Conservation (phyloP, 2,329 filamentous ascomycete genomes). For the Sclerotinia glacialis region DNA sequence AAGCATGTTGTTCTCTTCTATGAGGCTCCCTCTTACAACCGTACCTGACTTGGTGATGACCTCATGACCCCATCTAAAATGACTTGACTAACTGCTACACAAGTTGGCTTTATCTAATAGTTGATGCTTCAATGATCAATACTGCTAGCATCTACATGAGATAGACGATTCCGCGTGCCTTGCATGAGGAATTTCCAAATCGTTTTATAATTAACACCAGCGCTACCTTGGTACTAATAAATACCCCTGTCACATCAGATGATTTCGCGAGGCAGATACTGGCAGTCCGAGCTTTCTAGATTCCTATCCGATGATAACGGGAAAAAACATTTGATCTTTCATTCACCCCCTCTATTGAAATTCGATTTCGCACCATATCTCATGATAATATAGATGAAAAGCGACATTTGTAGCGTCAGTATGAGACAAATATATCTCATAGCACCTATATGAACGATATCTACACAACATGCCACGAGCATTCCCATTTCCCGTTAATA, state of each 20-base stretch:
- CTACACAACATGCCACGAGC: conserved; percentile 34
- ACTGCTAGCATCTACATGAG: neutral
- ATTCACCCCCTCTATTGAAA: neutral
- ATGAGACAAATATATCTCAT: conserved; percentile 4
- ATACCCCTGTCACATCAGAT: neutral
- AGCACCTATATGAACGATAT: conserved; percentile 14
- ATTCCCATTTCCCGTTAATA: conserved; percentile 63
- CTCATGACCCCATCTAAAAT: neutral
- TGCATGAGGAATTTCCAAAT: no score
- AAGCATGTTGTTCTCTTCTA: neutral
- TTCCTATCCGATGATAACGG: neutral
- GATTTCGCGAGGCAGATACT: neutral
- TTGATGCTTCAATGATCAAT: neutral
- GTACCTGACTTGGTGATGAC: neutral
- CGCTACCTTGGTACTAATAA: no score
- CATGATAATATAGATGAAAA: neutral
- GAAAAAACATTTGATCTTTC: neutral
- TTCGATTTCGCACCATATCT: neutral
- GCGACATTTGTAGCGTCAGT: neutral
- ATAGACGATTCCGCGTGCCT: no score
- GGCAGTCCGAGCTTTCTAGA: neutral
- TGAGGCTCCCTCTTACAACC: neutral
- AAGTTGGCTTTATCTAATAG: neutral
- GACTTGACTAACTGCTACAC: neutral
- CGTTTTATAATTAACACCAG: no score